Conservation (phyloP, 2,329 filamentous ascomycete species). For the Pseudogymnoascus sp. region DNA sequence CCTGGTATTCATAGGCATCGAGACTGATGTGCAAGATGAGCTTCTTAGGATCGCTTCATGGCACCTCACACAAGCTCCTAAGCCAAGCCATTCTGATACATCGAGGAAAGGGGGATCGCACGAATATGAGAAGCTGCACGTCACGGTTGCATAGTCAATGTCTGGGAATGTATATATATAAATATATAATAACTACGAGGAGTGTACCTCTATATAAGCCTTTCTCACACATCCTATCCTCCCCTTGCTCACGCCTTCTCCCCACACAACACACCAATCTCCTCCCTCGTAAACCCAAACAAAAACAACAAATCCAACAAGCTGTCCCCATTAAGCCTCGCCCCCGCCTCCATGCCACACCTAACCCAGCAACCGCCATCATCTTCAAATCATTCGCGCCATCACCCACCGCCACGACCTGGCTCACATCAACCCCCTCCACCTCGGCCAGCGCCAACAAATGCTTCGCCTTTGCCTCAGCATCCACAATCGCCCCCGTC, state of each 20-base stretch:
- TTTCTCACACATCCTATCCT: neutral
- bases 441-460: slow-evolving; percentile 63
- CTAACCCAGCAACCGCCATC: slow-evolving; percentile 68
- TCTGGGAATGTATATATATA: neutral
- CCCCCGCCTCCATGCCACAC: slow-evolving; percentile 73
- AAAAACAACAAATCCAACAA: slow-evolving; percentile 68
- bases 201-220: neutral
- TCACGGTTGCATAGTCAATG: neutral
- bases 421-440: slow-evolving; percentile 58
- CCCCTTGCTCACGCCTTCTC: neutral
- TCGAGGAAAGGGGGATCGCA: neutral
- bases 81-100: neutral
- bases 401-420: slow-evolving; percentile 71
- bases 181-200: neutral
- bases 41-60: too few relatives aligned
- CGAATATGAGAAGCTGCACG: neutral
- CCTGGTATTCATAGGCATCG: too few relatives aligned
- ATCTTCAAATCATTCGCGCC: slow-evolving; percentile 79
- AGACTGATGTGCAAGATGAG: too few relatives aligned
- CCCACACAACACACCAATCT: slow-evolving; percentile 36
- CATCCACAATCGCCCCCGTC: slow-evolving; percentile 66
- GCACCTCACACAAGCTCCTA: neutral
- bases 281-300: slow-evolving; percentile 63
- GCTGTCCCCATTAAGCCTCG: slow-evolving; percentile 63
- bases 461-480: slow-evolving; percentile 66